phyloP scores from a whole-genome alignment of 2,329 filamentous ascomycete species.

The Fusarium luffae region DNA sequence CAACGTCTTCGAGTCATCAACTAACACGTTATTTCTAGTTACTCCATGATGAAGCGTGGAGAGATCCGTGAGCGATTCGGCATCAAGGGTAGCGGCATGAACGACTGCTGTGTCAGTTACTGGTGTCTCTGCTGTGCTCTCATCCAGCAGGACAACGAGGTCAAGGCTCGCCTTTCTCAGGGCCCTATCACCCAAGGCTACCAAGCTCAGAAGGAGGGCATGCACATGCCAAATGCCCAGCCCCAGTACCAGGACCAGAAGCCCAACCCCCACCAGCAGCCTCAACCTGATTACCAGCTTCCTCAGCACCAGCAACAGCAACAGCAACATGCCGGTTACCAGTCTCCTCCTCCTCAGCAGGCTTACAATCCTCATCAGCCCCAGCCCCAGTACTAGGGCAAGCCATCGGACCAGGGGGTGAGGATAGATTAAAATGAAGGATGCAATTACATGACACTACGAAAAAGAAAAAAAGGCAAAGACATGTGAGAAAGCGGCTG shows the following conservation, averaged over 20 bases:
- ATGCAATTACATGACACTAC: constrained; percentile 11
- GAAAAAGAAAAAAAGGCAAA: neutral
- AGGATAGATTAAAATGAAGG: neutral
- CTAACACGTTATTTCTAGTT: constrained; percentile 45
- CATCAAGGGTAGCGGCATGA: constrained; percentile 60
- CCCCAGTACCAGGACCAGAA: constrained; percentile 20
- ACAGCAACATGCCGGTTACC: constrained; percentile 22
- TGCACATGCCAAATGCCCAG: constrained; percentile 49
- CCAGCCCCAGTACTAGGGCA: constrained; percentile 38
- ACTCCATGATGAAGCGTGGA: constrained; percentile 63
- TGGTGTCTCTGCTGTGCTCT: constrained; percentile 68
- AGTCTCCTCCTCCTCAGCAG: constrained; percentile 39
- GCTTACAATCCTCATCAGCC: constrained; percentile 42
- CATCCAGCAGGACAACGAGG: constrained; percentile 69
- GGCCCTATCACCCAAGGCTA: constrained; percentile 51
- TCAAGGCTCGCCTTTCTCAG: constrained; percentile 47
- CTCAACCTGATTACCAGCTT: constrained; percentile 35
- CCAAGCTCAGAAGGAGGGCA: constrained; percentile 52
- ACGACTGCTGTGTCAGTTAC: constrained; percentile 64
- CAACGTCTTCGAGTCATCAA: neutral
- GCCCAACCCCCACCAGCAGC: constrained; percentile 25
- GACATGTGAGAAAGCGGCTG: constrained; percentile 1
- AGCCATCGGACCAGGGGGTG: neutral
- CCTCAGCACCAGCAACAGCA: constrained; percentile 29
- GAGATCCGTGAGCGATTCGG: constrained; percentile 65